Base-by-base conservation (phyloP, 768 basidiomycete species). In the Mycena belliarum region DNA sequence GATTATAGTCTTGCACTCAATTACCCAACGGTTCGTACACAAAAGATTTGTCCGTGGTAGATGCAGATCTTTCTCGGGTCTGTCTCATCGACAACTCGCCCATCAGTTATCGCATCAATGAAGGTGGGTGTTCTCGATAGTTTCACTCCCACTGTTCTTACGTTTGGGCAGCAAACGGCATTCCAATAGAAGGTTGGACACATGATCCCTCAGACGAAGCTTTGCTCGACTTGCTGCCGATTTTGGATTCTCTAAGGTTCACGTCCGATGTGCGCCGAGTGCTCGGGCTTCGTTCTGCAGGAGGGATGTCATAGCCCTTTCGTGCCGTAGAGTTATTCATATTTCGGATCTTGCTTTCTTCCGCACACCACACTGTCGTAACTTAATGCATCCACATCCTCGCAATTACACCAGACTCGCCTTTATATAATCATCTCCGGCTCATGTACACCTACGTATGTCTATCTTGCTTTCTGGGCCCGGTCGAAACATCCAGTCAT, bases 101-200 rank as follows among this genome's bases (percentile, higher is more conserved):
- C 11, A 77, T 95, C 56, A 91, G 91, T 68, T 99, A 99, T 74
- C 88, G 81, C 58, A 82, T 90, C 63, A 93, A 98, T 70, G 91
- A 95, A 84, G 91, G 96, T 96, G n/a, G 55, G 76, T 69, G 33
- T 21, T 49, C 33, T 47, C 50, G 58, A 38, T 50, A 51, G 23
- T 24, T 25, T 38, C 28, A 16, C 37, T 53, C 38, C 20, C 26
- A 42, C 43, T 24, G 38, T 52, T 46, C 58, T 45, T 58, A 45
- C 44, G 48, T 42, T 51, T 12, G 15, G 28, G 43, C 70, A 98
- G 97, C 93, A 51, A 99, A 99, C 71, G 97, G 95, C 50, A 94
- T 99, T 68, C 97, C 97, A 32, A 93, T 99, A 73, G 96, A 98
- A 79, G 97, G 97, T 47, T 98, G 97, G 97, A 98, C 95, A 23